Base-by-base conservation (phyloP, 495 filamentous ascomycete species). In the Neurospora sp. region DNA sequence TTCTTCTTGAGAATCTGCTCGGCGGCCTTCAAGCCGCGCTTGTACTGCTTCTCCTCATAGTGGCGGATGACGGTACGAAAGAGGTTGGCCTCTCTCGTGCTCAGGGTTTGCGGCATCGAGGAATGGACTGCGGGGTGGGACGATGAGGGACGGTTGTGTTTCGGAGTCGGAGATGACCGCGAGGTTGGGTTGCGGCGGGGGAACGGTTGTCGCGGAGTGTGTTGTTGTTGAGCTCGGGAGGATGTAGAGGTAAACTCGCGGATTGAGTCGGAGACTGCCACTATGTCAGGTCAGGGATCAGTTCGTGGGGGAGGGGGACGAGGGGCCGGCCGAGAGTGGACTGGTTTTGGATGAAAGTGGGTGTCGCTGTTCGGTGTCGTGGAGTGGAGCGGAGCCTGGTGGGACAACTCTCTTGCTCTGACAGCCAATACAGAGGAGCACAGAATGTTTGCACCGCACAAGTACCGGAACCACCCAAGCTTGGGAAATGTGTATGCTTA, bases 1-100 rank as follows among this genome's bases (percentile, higher is more conserved):
- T 92, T 90, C 81, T 96, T 97, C 76, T 90, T 89, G 70, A 99
- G 89, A 78, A 99, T 94, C 83, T 97, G 94, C 77, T 99, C 93
- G 74, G 94, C 93, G 40, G 92, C 89, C 83, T 97, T 97, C 78
- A 98, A 86, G 81, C 93, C 94, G 82, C 97, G 96, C 84, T 98
- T 99, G 86, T 98, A 97, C 81, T 98, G 96, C 83, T 99, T 99
- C 76, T 90, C 89, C 82, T 99, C 96, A 87, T 98, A 99, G 82
- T 92, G 88, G 81, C 94, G 94, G 74, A 98, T 90, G 76, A 99
- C 91, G 78, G 92, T 92, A 65, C 93, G 91, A 84, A 99, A 98
- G 84, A 97, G 90, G 80, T 94, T 89, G 74, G 88, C 87, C 85
- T 99, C 96, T 86, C 98, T 98, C 79, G 93, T 88, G 79, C 85